Conservation (phyloP, 208 protist genomes). For the Naegleria lovaniensis region DNA sequence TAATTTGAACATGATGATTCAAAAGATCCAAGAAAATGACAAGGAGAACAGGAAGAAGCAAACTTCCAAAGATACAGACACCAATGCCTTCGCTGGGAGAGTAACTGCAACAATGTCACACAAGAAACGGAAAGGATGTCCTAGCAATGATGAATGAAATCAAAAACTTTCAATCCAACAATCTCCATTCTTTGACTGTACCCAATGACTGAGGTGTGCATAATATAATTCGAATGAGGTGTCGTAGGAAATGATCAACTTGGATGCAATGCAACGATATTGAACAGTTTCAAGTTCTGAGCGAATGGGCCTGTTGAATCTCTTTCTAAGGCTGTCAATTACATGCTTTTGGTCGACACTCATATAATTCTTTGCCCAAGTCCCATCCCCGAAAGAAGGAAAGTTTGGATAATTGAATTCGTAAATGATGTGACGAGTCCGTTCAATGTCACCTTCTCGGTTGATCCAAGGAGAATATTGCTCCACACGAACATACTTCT, state of each 20-base stretch:
- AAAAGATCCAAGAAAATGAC: no score
- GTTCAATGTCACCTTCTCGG: background rate
- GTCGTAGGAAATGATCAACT: background rate
- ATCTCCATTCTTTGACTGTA: background rate
- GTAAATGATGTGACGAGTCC: background rate
- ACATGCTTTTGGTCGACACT: background rate
- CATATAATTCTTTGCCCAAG: background rate
- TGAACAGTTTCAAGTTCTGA: background rate
- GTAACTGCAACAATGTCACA: no score
- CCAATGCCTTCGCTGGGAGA: no score
- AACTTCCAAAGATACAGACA: no score
- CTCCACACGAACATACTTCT: background rate
- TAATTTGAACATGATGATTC: no score
- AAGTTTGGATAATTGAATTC: conserved; percentile 1
- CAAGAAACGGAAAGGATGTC: no score
- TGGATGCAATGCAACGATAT: background rate
- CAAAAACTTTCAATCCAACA: no score
- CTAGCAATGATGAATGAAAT: no score
- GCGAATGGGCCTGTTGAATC: no score
- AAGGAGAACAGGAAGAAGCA: no score
- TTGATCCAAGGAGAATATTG: background rate
- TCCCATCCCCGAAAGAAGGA: background rate
- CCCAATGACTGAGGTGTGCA: background rate
- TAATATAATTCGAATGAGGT: background rate
- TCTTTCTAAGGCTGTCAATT: no score